phyloP scores from a whole-genome alignment of 2,329 filamentous ascomycete species.

The Ophiocordyceps sinensis region DNA sequence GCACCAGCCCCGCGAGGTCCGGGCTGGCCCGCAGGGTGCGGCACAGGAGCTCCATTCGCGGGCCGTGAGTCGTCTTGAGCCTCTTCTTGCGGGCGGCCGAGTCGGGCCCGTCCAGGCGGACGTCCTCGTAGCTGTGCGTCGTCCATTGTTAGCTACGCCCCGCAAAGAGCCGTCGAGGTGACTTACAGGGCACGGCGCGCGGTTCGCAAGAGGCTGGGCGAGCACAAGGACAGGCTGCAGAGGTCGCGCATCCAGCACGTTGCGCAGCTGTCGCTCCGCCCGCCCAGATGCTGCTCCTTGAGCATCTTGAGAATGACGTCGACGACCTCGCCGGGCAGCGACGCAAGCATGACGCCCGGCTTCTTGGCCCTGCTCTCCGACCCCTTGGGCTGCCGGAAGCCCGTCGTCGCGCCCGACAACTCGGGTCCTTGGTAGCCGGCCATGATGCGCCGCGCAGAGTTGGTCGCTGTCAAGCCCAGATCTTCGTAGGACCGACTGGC shows the following conservation, averaged over 20 bases:
- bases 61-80: conserved; percentile 36
- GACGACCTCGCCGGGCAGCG: conserved; percentile 43
- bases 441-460: conserved; percentile 19
- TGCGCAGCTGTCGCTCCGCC: conserved; percentile 37
- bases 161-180: background rate
- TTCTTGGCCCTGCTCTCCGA: conserved; percentile 8
- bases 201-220: conserved; percentile 35
- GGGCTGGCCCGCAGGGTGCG: conserved; percentile 40
- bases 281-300: conserved; percentile 33
- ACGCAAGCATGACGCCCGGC: conserved; percentile 38
- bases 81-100: conserved; percentile 40
- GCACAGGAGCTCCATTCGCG: conserved; percentile 40
- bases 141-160: background rate
- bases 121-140: conserved; percentile 35
- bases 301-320: conserved; percentile 40
- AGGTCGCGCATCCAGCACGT: conserved; percentile 53
- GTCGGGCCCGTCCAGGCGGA: conserved; percentile 44
- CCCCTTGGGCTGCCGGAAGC: conserved; percentile 2
- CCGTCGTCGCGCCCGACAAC: conserved; percentile 8
- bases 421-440: conserved; percentile 21
- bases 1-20: conserved; percentile 39
- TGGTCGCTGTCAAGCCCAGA: conserved; percentile 11
- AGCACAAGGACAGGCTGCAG: conserved; percentile 33
- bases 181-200: conserved; percentile 37
- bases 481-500: conserved; percentile 8